Evolutionary conservation across 176 grass and related monocot genomes (phyloP).

Genomic region (Zoysia pacifica): DNA sequence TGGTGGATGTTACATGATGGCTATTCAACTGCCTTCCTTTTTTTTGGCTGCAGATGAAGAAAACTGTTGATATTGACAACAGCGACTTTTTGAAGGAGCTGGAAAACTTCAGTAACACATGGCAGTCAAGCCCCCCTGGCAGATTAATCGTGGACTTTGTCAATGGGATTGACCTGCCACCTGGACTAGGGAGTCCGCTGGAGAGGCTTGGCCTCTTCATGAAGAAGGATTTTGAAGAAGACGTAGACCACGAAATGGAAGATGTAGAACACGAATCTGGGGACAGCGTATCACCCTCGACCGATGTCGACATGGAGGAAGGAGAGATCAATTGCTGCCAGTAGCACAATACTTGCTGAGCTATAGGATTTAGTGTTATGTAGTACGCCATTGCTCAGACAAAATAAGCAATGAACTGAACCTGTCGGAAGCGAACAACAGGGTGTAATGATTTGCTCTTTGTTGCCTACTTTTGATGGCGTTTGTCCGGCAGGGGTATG

Average conservation of each 20-base stretch:
- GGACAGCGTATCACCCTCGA: conserved; percentile 34
- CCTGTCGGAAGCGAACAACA: neutral
- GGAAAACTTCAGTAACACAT: conserved; percentile 51
- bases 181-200: conserved; percentile 56
- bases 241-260: conserved; percentile 51
- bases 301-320: conserved; percentile 57
- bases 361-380: conserved; percentile 29
- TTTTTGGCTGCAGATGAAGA: conserved; percentile 62
- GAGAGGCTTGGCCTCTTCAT: conserved; percentile 84
- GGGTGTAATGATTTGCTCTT: neutral
- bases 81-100: conserved; percentile 65
- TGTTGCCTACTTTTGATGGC: neutral
- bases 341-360: conserved; percentile 15
- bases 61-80: conserved; percentile 90
- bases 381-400: neutral
- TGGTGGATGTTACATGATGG: too few species aligned
- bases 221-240: conserved; percentile 66
- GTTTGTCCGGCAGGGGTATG: neutral
- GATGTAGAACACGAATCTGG: conserved; percentile 39
- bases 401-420: conserved; percentile 25
- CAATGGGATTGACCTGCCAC: conserved; percentile 43
- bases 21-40: too few species aligned
- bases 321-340: conserved; percentile 56
- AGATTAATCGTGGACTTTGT: conserved; percentile 50
- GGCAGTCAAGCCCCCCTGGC: conserved; percentile 35